Base-by-base conservation (phyloP, 2,329 filamentous ascomycete genomes). In the Colletotrichum falcatum region DNA sequence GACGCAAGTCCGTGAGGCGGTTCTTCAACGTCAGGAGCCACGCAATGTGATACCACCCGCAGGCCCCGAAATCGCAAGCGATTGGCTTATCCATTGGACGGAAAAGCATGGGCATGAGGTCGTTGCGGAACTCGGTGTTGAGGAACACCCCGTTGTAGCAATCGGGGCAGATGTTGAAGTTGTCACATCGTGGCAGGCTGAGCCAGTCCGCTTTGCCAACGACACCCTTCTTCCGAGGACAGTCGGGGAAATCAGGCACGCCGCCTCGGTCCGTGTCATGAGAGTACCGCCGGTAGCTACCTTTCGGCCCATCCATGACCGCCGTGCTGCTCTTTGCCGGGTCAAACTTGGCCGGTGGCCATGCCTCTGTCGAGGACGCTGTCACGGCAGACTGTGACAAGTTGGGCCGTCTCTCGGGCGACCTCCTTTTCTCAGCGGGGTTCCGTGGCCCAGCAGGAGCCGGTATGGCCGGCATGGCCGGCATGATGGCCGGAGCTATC, bases 11-110 rank as follows among this genome's bases (percentile, higher is more conserved):
- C 3, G 87, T 84, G 23, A 88, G 84, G 16, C 89, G 82, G 74
- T 93, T 89, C 79, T 94, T 94, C 62, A 92, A 83, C 2, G 91
- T 95, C 72, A 97, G 85, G 3, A 95, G 85, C 89, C 92, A 97
- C 0, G 94, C 94, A 48, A 97, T 89, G 35, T 93, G 90, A 75
- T 94, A 91, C 94, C 94, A 98, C 0, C 91, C 89, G 0, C 85
- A 87, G 16, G 89, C 87, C 37, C 93, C 93, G 79, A 98, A 94
- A 73, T 94, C 91, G 81, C 95, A 98, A 55, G 87, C 84, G 9
- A 93, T 85, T 55, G 88, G 85, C 49, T 85, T 83, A 18, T 88
- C 86, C 3, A 86, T 82, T 5, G 88, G 84, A 20, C 90, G 88
- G 35, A 85, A 83, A 37, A 89, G 85, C 44, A 89, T 88, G 3